These are phyloP conservation scores for Botryococcus braunii DNA, from an alignment of 163 green algal genomes.

Conservation along the genomic window DNA sequence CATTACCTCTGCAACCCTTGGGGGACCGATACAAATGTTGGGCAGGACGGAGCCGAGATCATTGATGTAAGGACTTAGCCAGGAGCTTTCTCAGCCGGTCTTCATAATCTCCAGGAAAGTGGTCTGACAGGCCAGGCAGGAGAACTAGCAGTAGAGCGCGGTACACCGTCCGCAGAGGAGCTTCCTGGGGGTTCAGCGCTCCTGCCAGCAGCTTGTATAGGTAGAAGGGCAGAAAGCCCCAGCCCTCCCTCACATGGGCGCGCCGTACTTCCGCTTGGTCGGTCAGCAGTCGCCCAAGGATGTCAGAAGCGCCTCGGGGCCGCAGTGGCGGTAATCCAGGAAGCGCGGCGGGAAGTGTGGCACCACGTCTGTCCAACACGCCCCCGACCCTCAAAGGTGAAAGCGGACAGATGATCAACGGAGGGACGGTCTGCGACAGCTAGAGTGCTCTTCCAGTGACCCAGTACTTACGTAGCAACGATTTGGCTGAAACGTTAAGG, in stretches of 20 bases:
- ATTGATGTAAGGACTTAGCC: too few relatives aligned
- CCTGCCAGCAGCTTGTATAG: slow-evolving; percentile 11
- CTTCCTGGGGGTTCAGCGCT: background rate
- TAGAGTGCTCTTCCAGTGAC: too few relatives aligned
- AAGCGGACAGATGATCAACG: too few relatives aligned
- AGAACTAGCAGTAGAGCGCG: slow-evolving; percentile 11
- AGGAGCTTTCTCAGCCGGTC: background rate
- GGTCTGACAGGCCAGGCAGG: slow-evolving; percentile 14
- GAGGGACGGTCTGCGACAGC: too few relatives aligned
- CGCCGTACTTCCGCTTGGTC: slow-evolving; percentile 1
- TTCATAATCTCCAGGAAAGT: slow-evolving; percentile 8
- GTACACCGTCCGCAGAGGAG: slow-evolving; percentile 4
- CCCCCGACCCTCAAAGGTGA: too few relatives aligned
- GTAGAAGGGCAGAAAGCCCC: slow-evolving; percentile 13
- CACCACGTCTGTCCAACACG: too few relatives aligned
- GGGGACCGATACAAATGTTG: too few relatives aligned
- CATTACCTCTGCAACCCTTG: too few relatives aligned
- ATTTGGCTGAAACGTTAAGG: too few relatives aligned
- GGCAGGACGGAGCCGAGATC: too few relatives aligned
- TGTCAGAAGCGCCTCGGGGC: slow-evolving; percentile 13
- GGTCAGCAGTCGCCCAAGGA: slow-evolving; percentile 10
- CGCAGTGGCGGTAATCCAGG: slow-evolving; percentile 15
- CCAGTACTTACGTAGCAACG: too few relatives aligned
- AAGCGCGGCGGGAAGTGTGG: background rate
- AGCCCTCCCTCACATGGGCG: slow-evolving; percentile 8